phyloP scores from a whole-genome alignment of 306 rosid genomes.

The Vachellia pachyceras region DNA sequence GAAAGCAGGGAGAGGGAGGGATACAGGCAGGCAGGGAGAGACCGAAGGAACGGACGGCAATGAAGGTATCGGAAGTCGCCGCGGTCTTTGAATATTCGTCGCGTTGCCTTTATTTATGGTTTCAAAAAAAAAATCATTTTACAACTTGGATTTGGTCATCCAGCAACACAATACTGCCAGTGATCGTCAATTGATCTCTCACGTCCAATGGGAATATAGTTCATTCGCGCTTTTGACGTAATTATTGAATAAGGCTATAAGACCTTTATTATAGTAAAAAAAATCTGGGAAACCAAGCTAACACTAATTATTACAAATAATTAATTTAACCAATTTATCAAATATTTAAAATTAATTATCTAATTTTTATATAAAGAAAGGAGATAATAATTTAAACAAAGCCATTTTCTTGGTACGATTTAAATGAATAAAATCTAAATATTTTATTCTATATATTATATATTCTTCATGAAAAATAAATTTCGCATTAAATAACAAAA shows the following conservation, averaged over 20 bases:
- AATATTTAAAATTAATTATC: no score
- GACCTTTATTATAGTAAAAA: no score
- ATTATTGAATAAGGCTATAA: neutral
- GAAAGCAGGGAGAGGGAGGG: neutral
- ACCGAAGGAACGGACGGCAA: neutral
- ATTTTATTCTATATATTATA: no score
- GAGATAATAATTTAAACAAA: neutral
- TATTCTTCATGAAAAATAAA: no score
- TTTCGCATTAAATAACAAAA: no score
- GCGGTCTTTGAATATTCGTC: neutral
- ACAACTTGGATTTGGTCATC: neutral
- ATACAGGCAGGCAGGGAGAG: no score
- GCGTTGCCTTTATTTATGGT: neutral
- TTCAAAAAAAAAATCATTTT: neutral
- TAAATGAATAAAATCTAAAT: neutral
- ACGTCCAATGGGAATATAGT: neutral
- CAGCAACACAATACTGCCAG: no score
- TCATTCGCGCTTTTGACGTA: neutral
- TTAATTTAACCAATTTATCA: no score
- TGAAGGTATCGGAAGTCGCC: constrained; percentile 13
- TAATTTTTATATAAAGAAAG: no score
- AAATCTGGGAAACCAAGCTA: no score
- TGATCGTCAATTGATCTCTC: no score
- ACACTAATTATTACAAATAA: no score
- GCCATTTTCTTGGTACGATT: neutral